A percentile compares a stretch with the other conserved stretches of the same genome.
Conservation (phyloP, 192 early-diverging fungal species). For the Entomortierella lignicola region DNA sequence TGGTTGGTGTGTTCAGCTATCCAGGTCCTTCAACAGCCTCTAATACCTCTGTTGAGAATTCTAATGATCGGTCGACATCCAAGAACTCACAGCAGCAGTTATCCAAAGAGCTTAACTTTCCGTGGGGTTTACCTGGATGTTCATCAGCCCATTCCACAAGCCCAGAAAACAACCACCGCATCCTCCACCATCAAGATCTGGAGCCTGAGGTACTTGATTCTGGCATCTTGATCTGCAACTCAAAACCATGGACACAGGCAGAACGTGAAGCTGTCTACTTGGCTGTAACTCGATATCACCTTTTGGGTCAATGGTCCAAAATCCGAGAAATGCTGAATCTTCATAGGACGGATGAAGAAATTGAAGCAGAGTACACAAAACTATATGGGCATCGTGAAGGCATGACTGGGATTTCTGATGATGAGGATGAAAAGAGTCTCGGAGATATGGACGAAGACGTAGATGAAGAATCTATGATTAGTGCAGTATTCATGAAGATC, state of each 20-base stretch:
- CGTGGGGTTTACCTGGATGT: conserved; percentile 31
- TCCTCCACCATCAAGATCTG: neutral
- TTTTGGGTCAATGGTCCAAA: conserved; percentile 36
- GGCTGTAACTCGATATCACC: conserved; percentile 20
- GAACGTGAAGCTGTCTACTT: conserved; percentile 37
- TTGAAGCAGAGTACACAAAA: conserved; percentile 29
- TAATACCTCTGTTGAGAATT: neutral
- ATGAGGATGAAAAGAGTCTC: conserved; percentile 1
- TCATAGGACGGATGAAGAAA: conserved; percentile 36
- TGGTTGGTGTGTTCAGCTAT: conserved; percentile 39
- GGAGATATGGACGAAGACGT: conserved; percentile 19
- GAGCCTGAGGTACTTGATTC: neutral
- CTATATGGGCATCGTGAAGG: conserved; percentile 16
- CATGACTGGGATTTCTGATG: neutral
- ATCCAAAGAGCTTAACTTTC: conserved; percentile 20
- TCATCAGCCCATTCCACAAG: neutral
- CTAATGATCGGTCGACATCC: neutral
- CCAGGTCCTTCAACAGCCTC: conserved; percentile 13
- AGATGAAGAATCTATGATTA: conserved; percentile 19
- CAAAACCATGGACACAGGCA: conserved; percentile 27
- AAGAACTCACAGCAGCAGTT: neutral
- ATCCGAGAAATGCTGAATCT: conserved; percentile 45
- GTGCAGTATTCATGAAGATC: conserved; percentile 20
- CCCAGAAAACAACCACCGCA: neutral
- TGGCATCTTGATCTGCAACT: conserved; percentile 18